Base-by-base conservation (phyloP, 2,329 filamentous ascomycete species). In the Spiromastix sp. region DNA sequence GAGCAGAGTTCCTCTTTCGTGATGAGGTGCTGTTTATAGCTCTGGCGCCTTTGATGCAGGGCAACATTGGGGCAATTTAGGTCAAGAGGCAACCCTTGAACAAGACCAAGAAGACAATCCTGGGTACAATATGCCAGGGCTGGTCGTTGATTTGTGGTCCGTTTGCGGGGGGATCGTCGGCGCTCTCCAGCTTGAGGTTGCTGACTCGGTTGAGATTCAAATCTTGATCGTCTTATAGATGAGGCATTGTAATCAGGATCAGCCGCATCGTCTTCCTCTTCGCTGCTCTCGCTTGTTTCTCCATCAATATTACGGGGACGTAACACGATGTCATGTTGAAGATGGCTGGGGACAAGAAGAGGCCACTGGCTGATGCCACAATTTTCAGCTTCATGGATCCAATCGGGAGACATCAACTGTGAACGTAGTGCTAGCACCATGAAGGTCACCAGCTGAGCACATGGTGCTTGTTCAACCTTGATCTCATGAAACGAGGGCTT, bases 91-190 rank as follows among this genome's bases (percentile, higher is more conserved):
- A 24, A 37, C 2, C 38, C 27, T 21, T 27, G n/a, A 15, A 47
- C 36, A 18, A 53, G 38, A 9, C 50, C 47, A 8, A 51, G 40
- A 21, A 54, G 41, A 33, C 42, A 52, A 17, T 33, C 26, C 31
- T 53, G 44, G n/a, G 47, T 53, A 34, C 47, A 54, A 39, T 49
- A 53, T 40, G 16, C 15, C n/a, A 33, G 18, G 20, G 16, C 20
- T 13, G 15, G 28, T 30, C 21, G 18, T 12, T 24, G 31, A 9
- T 17, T 13, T 12, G 18, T 25, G n/a, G 10, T 33, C 16, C 19
- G 31, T 16, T 33, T 24, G 11, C 11, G 21, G 24, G 19, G 11
- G 7, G 31, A 33, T 16, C 11, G 19, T 6, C 19, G 31, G 16
- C 18, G 31, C 18, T 33, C 11, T 11, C 31, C 11, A 20, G 5